phyloP scores from a whole-genome alignment of 352 stramenopile genomes.

The Vaucheria bursata region DNA sequence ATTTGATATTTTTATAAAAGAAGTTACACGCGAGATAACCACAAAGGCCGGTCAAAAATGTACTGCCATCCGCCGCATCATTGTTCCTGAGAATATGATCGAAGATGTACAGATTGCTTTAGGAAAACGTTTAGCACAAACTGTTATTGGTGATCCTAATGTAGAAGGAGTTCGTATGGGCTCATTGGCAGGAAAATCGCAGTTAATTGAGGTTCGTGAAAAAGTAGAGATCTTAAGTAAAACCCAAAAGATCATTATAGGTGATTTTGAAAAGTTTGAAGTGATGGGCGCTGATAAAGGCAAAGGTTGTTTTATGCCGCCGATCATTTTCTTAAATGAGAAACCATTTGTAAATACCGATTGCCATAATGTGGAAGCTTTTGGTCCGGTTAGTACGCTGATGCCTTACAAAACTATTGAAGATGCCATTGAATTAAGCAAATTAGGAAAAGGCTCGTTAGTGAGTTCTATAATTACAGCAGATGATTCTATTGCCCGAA shows the following conservation, averaged over 20 bases:
- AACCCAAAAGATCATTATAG: neutral
- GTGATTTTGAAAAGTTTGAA: conserved; percentile 1
- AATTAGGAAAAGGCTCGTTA: neutral
- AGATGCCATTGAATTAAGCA: neutral
- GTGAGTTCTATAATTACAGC: neutral
- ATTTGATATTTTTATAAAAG: conserved; percentile 1
- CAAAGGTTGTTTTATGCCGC: neutral
- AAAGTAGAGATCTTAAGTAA: neutral
- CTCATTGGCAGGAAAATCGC: neutral
- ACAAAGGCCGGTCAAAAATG: neutral
- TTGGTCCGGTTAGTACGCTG: neutral
- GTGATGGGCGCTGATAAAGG: neutral
- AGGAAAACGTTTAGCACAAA: neutral
- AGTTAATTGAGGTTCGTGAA: neutral
- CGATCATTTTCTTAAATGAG: neutral
- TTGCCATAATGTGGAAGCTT: neutral
- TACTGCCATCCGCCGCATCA: neutral
- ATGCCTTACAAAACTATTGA: neutral
- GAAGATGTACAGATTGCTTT: neutral
- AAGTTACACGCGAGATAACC: neutral
- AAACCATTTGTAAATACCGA: neutral
- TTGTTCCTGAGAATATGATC: neutral
- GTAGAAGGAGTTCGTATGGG: neutral
- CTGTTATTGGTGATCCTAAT: neutral
- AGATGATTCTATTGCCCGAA: neutral